Percentiles rank a stretch among this genome's conserved stretches.
phyloP scores from a whole-genome alignment of 83 land plant species.

The Larix sibirica region DNA sequence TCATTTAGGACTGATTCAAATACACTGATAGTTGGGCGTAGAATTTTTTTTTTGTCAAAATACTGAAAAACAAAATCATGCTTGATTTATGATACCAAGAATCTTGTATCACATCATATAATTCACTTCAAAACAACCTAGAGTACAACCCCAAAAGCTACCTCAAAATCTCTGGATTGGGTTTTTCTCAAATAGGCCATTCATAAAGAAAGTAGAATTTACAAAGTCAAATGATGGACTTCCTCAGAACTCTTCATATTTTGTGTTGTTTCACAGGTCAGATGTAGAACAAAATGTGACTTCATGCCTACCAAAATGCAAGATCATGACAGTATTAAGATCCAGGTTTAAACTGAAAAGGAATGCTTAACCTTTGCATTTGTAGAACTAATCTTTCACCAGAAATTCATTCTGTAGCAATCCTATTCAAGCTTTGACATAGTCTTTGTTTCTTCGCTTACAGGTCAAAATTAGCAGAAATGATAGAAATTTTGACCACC shows the following conservation, averaged over 20 bases:
- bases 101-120: neutral
- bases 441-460: neutral
- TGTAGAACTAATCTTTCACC: neutral
- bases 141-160: neutral
- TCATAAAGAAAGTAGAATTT: neutral
- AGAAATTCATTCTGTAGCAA: conserved; percentile 2
- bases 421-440: neutral
- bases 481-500: conserved; percentile 26
- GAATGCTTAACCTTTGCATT: neutral
- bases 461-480: neutral
- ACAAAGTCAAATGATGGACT: neutral
- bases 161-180: neutral
- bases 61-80: neutral
- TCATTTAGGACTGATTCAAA: neutral
- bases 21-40: neutral
- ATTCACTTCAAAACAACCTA: neutral
- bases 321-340: neutral
- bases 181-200: neutral
- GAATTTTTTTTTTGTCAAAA: neutral
- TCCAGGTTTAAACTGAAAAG: too few relatives aligned
- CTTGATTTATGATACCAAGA: neutral
- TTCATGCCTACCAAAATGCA: neutral
- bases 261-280: neutral
- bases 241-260: neutral
- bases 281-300: neutral